These are phyloP conservation scores for Leishmania tropica DNA, from an alignment of 208 protist species.

Conservation along the genomic window DNA sequence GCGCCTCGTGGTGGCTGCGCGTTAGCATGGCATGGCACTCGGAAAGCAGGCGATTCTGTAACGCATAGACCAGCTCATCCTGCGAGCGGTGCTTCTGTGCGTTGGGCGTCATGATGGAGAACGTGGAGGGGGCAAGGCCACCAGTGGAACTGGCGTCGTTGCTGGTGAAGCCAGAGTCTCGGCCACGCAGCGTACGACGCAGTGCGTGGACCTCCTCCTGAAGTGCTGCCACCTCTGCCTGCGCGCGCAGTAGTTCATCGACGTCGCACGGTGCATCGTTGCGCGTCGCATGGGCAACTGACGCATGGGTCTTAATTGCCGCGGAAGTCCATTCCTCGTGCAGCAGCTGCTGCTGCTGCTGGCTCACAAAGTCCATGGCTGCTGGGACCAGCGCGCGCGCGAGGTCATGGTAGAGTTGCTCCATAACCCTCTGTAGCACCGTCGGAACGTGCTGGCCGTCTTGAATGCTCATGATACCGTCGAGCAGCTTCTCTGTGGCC, in stretches of 20 bases:
- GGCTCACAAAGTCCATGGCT: slow-evolving; percentile 15
- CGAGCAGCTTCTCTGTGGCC: slow-evolving; percentile 18
- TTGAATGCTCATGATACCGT: slow-evolving; percentile 28
- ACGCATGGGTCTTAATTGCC: too few relatives aligned
- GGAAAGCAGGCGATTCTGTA: slow-evolving; percentile 35
- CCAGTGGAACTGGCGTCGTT: background rate
- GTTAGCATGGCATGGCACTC: slow-evolving; percentile 39
- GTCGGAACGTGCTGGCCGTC: slow-evolving; percentile 23
- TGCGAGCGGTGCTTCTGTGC: background rate
- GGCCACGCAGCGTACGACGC: slow-evolving; percentile 12
- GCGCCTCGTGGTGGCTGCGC: slow-evolving; percentile 30
- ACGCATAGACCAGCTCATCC: slow-evolving; percentile 15
- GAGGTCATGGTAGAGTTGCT: slow-evolving; percentile 17
- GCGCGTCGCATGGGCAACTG: background rate
- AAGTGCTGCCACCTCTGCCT: slow-evolving; percentile 19
- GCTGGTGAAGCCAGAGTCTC: background rate
- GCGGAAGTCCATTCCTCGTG: background rate
- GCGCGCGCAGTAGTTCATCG: background rate
- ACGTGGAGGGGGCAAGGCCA: background rate
- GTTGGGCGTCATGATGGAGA: background rate
- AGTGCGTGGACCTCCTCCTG: slow-evolving; percentile 23
- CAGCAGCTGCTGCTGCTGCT: slow-evolving; percentile 1
- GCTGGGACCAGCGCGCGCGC: slow-evolving; percentile 10
- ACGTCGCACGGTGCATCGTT: background rate
- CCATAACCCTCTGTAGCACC: slow-evolving; percentile 10